Base-by-base conservation (phyloP, 2,329 filamentous ascomycete species). In the Sclerotinia borealis region DNA sequence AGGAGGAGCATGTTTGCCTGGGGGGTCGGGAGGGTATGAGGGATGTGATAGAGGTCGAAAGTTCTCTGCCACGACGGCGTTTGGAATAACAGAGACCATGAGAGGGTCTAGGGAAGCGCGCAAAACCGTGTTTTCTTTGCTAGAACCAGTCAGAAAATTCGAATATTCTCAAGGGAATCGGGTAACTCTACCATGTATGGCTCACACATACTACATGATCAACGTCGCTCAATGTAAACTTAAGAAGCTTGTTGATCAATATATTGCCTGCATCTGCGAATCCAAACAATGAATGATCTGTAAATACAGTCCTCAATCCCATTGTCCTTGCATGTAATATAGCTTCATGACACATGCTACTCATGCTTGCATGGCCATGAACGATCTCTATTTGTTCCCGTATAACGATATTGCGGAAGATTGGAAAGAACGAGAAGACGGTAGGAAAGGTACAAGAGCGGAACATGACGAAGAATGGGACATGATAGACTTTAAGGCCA, bases 121-220 rank as follows among this genome's bases (percentile, higher is more conserved):
- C 11, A 99, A 84, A 8, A 98, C 95, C 0, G 95, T 99, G 73
- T 99, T 99, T 76, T 99, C 95, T 76, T 99, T 99, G 79, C 92
- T 96, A 36, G 1, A 22, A 36, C 27, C 2, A 22, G 54, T 76
- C 64, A 76, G 72, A 45, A 48, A 1, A 37, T n/a, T 51, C 9
- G 19, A 17, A 25, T 13, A 50, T 31, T 27, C 19, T 29, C 8
- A 59, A 39, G 29, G 11, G 17, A 41, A 49, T 59, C 5, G n/a
- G 37, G n/a, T 50, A 29, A 68, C 82, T 67, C 39, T 79, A 95
- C 92, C 93, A 97, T 45, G 95, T 99, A 80, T 99, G 93, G 77
- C 92, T 97, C 71, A 99, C 95, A 73, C 95, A 99, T 52, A 99
- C 96, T 66, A 96, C 93, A 81, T 99, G 95, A 73, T 98, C 95